Conservation (phyloP, 1,284 basidiomycete species). For the Leccinum pachyderme region DNA sequence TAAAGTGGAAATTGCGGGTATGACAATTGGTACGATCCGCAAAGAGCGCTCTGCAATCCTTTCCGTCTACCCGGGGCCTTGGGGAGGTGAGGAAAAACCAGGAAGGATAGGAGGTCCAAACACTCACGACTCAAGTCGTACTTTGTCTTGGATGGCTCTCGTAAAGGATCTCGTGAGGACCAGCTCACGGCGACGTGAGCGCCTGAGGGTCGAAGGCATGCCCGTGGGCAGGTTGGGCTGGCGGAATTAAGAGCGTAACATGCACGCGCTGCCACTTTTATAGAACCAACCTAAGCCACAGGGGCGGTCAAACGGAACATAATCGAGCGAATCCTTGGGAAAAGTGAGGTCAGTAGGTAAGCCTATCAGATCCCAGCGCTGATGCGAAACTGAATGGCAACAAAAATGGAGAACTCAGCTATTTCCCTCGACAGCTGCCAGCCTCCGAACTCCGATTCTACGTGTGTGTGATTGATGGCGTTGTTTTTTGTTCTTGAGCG, state of each 20-base stretch:
- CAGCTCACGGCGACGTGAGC: slow-evolving; percentile 37
- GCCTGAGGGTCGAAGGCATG: slow-evolving; percentile 39
- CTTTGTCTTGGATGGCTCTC: slow-evolving; percentile 37
- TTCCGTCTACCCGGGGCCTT: slow-evolving; percentile 21
- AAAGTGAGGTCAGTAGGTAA: slow-evolving; percentile 12
- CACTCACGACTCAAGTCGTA: slow-evolving; percentile 31
- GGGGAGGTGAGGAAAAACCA: slow-evolving; percentile 8
- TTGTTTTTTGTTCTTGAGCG: background rate
- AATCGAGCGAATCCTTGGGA: slow-evolving; percentile 8
- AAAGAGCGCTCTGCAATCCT: slow-evolving; percentile 20
- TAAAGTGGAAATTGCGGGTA: background rate
- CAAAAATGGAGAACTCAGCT: slow-evolving; percentile 26
- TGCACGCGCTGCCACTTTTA: slow-evolving; percentile 28
- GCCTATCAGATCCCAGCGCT: background rate
- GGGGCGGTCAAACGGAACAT: slow-evolving; percentile 20
- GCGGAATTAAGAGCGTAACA: slow-evolving; percentile 9
- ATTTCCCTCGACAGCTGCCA: slow-evolving; percentile 18
- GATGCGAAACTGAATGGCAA: slow-evolving; percentile 11
- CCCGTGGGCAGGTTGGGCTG: slow-evolving; percentile 17
- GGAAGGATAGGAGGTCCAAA: background rate
- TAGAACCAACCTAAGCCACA: slow-evolving; percentile 31
- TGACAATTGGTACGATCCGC: slow-evolving; percentile 25
- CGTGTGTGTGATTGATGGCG: background rate
- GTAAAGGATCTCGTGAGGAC: slow-evolving; percentile 37
- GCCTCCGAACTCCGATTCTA: background rate